Evolutionary conservation across 108 stramenopile genomes (phyloP).

Genomic region (Skeletonema costatum): DNA sequence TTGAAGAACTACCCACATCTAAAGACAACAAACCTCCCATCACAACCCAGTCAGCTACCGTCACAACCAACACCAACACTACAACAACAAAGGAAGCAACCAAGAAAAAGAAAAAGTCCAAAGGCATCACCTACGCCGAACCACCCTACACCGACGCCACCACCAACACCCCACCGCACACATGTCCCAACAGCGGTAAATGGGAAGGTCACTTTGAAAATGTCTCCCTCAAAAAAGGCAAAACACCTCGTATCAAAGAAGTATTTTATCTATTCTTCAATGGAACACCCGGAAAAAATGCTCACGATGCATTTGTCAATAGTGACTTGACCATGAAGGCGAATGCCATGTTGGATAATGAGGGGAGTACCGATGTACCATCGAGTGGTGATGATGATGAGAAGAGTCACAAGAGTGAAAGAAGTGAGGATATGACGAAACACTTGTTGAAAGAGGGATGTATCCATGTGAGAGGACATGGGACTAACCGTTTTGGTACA

Average conservation of each 20-base stretch:
- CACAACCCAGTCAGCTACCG: neutral
- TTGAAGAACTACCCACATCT: neutral
- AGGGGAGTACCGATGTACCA: neutral
- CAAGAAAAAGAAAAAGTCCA: neutral
- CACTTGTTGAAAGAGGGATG: constrained; percentile 29
- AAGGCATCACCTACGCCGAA: constrained; percentile 45
- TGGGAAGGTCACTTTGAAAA: constrained; percentile 88
- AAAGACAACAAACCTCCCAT: constrained; percentile 2
- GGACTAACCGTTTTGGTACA: constrained; percentile 80
- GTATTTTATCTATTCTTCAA: constrained; percentile 78
- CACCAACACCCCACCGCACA: constrained; percentile 6
- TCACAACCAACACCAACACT: neutral
- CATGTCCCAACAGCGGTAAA: constrained; percentile 63
- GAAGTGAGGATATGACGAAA: constrained; percentile 3
- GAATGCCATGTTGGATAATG: constrained; percentile 28
- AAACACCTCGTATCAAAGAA: constrained; percentile 55
- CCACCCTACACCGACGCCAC: constrained; percentile 64
- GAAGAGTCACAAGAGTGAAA: neutral
- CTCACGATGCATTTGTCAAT: constrained; percentile 21
- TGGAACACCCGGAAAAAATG: constrained; percentile 56
- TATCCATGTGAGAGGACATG: constrained; percentile 73
- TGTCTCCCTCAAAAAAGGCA: constrained; percentile 23
- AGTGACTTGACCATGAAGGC: constrained; percentile 20
- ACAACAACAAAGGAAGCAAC: neutral
- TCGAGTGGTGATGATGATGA: constrained; percentile 5